These are phyloP conservation scores for Artemisia tridentata DNA, from an alignment of 129 eudicot genomes.

Conservation along the genomic window DNA sequence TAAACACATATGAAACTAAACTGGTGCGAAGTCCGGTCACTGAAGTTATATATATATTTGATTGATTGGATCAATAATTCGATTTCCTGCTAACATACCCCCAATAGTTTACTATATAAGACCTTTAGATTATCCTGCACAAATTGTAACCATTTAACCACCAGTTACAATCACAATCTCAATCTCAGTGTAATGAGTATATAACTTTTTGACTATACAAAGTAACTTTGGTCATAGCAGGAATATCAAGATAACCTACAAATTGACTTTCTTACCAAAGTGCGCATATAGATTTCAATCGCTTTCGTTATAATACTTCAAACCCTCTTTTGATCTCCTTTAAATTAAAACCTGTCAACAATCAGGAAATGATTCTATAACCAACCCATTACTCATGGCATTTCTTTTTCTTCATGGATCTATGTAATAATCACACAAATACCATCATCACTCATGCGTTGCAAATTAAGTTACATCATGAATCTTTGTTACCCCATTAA, in stretches of 20 bases:
- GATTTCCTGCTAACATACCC: no score
- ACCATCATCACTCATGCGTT: conserved; percentile 37
- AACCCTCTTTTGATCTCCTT: conserved; percentile 17
- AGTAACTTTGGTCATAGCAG: conserved; percentile 10
- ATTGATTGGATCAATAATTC: no score
- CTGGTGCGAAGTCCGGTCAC: no score
- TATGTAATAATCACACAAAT: conserved; percentile 21
- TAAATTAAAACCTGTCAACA: conserved; percentile 19
- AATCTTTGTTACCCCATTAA: conserved; percentile 38
- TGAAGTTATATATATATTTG: no score
- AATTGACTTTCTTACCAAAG: conserved; percentile 25
- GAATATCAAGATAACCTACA: conserved; percentile 29
- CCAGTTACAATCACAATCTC: conserved; percentile 16
- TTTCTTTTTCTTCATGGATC: conserved; percentile 25
- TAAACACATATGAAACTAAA: no score
- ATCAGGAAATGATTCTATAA: conserved; percentile 26
- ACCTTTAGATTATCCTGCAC: neutral
- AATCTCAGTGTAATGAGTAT: neutral
- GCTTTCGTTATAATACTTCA: conserved; percentile 24
- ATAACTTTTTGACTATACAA: conserved; percentile 28
- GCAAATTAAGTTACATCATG: conserved; percentile 31
- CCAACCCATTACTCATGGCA: conserved; percentile 29
- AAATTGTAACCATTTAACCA: neutral
- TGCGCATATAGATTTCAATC: conserved; percentile 30
- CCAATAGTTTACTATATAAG: no score